A percentile compares a stretch with the other conserved stretches of the same genome.
These are phyloP conservation scores for Aeschynomene evenia DNA, from an alignment of 306 rosid species.

Conservation along the genomic window DNA sequence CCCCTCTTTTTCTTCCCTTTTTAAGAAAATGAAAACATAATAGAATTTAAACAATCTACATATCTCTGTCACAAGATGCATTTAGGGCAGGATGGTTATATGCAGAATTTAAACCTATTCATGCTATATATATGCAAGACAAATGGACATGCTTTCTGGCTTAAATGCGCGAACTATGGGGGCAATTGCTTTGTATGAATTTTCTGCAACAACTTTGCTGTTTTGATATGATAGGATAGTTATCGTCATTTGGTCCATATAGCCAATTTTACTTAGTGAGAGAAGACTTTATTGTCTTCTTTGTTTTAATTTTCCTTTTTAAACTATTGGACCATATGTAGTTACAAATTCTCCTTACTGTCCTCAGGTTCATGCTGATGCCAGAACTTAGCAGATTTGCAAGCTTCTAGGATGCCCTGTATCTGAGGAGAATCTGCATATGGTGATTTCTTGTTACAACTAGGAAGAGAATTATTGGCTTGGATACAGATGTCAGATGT, in stretches of 20 bases:
- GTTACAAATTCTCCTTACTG: conserved; percentile 1
- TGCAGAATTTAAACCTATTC: background rate
- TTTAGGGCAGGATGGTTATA: background rate
- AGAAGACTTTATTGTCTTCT: background rate
- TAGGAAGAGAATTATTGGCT: background rate
- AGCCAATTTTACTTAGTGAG: background rate
- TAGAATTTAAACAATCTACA: background rate
- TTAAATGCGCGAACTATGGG: conserved; percentile 1
- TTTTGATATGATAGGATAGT: background rate
- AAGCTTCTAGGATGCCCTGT: background rate
- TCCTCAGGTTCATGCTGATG: conserved; percentile 21
- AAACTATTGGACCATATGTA: background rate
- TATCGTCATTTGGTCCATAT: background rate
- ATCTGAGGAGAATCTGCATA: conserved; percentile 3
- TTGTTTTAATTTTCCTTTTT: background rate
- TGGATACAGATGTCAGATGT: background rate
- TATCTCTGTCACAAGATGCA: background rate
- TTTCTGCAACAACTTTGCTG: background rate
- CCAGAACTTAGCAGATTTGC: conserved; percentile 7
- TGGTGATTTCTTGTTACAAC: background rate
- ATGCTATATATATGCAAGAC: background rate
- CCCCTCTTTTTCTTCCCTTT: no score
- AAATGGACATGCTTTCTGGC: conserved; percentile 21
- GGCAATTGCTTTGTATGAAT: background rate
- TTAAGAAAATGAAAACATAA: background rate